Conservation (phyloP, 2,329 filamentous ascomycete species). For the Colletotrichum sp. region DNA sequence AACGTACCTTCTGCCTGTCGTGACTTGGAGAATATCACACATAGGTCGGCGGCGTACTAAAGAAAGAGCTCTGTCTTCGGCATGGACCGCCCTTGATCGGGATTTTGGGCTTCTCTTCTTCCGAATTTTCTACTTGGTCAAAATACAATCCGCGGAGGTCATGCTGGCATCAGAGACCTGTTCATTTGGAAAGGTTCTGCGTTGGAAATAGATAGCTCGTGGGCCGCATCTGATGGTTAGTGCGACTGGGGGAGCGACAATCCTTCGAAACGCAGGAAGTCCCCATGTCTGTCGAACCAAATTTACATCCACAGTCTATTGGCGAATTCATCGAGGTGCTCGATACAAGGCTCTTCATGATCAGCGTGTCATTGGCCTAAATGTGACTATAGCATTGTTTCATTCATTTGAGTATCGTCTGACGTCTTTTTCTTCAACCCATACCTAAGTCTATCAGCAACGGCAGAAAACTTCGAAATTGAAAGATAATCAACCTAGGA, state of each 20-base stretch:
- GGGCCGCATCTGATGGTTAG: neutral
- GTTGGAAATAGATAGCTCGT: rapidly evolving
- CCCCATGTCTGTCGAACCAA: no score
- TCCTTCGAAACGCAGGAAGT: neutral
- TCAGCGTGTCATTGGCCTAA: neutral
- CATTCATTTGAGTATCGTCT: neutral
- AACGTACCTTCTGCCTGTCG: neutral
- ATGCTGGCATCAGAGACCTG: neutral
- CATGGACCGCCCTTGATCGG: neutral
- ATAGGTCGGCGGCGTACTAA: no score
- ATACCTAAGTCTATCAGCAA: neutral
- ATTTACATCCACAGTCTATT: no score
- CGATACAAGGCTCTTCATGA: rapidly evolving
- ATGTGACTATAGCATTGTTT: neutral
- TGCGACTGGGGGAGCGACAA: neutral
- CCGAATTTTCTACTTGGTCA: rapidly evolving
- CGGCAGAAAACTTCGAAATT: neutral
- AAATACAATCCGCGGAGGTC: rapidly evolving
- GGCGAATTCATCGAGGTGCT: no score
- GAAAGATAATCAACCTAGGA: neutral
- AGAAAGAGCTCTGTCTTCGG: neutral
- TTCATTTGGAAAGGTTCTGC: neutral
- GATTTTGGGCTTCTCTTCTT: rapidly evolving
- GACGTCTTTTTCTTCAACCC: rapidly evolving
- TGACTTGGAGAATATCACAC: neutral